Percentiles rank a stretch among this genome's conserved stretches.
These are phyloP conservation scores for Salicornia ramosissima DNA, from an alignment of 148 eudicot genomes.

Conservation along the genomic window DNA sequence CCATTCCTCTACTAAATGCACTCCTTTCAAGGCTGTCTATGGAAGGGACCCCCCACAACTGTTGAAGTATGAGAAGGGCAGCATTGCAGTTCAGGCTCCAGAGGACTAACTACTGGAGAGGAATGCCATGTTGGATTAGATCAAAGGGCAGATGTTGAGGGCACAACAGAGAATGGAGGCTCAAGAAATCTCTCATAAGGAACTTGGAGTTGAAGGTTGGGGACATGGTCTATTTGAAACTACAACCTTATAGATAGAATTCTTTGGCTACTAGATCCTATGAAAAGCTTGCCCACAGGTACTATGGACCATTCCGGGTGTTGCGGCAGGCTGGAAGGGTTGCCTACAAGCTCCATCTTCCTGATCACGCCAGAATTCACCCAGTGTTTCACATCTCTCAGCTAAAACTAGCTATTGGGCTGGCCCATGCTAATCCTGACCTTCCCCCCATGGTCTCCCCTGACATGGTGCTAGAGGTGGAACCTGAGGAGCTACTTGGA, in stretches of 20 bases:
- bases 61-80: too few relatives aligned
- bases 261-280: background rate
- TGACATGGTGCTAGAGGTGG: background rate
- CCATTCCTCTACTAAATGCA: too few relatives aligned
- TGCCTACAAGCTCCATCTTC: background rate
- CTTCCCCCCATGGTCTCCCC: background rate
- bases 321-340: background rate
- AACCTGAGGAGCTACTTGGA: background rate
- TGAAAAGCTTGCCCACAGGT: background rate
- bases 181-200: background rate
- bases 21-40: too few relatives aligned
- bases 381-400: background rate
- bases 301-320: background rate
- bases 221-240: background rate
- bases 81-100: background rate
- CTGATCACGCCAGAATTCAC: background rate
- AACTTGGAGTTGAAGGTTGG: background rate
- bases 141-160: background rate
- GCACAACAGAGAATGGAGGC: background rate
- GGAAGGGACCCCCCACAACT: too few relatives aligned
- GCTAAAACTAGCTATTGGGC: background rate
- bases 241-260: background rate
- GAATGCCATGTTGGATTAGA: background rate
- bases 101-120: background rate
- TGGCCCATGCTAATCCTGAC: rapidly evolving